phyloP scores from a whole-genome alignment of 108 stramenopile species.

The Skeletonema grethae region DNA sequence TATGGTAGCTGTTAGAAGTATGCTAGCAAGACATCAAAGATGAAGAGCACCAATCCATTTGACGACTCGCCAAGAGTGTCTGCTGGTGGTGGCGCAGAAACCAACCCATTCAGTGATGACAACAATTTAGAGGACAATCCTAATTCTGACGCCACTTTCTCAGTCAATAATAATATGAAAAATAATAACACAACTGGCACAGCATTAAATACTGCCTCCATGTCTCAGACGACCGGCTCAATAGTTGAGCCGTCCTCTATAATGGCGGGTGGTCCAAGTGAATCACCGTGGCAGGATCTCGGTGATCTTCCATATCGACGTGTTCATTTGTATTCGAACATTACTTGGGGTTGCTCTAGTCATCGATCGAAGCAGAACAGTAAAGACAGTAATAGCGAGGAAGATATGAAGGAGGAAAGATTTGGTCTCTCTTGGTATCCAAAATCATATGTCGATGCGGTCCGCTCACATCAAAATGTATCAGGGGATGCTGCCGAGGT shows the following conservation, averaged over 20 bases:
- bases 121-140: background rate
- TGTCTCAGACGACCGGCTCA: background rate
- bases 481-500: slow-evolving; percentile 40
- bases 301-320: slow-evolving; percentile 86
- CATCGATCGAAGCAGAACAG: background rate
- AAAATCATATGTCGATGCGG: slow-evolving; percentile 34
- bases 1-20: too few species aligned
- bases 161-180: background rate
- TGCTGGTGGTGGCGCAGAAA: background rate
- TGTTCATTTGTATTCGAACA: slow-evolving; percentile 65
- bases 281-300: slow-evolving; percentile 79
- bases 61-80: slow-evolving; percentile 1
- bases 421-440: slow-evolving; percentile 43
- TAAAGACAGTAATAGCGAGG: background rate
- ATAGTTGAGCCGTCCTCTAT: background rate
- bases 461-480: slow-evolving; percentile 32
- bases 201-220: background rate
- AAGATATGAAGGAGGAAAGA: slow-evolving; percentile 23
- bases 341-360: slow-evolving; percentile 54
- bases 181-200: background rate
- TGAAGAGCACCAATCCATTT: slow-evolving; percentile 2
- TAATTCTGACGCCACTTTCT: background rate
- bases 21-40: background rate
- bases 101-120: slow-evolving; percentile 4
- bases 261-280: slow-evolving; percentile 15